Conservation (phyloP, 495 filamentous ascomycete species). For the Hypoxylon lenormandii region DNA sequence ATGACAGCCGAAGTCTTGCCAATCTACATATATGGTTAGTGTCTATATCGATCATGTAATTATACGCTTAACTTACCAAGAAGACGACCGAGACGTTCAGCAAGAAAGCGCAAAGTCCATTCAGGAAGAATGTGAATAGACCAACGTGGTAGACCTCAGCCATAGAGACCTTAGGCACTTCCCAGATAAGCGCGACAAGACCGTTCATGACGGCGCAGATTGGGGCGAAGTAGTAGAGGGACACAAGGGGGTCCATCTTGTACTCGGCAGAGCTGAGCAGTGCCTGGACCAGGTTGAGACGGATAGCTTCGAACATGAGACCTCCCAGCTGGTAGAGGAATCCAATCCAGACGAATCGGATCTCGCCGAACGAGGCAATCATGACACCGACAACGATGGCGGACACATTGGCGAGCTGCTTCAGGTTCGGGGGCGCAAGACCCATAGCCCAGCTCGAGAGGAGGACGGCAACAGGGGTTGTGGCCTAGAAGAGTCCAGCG, state of each 20-base stretch:
- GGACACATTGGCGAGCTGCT: slow-evolving; percentile 84
- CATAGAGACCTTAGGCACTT: slow-evolving; percentile 77
- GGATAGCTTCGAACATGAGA: slow-evolving; percentile 88
- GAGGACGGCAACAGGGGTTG: slow-evolving; percentile 88
- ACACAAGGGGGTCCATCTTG: slow-evolving; percentile 98
- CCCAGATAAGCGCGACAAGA: slow-evolving; percentile 79
- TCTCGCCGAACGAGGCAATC: slow-evolving; percentile 90
- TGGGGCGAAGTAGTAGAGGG: slow-evolving; percentile 95
- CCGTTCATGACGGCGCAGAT: slow-evolving; percentile 92
- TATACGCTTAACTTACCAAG: slow-evolving; percentile 71
- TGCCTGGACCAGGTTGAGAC: slow-evolving; percentile 90
- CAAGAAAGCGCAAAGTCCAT: slow-evolving; percentile 85
- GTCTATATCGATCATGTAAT: slow-evolving; percentile 5
- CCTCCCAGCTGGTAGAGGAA: slow-evolving; percentile 88
- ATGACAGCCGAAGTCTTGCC: slow-evolving; percentile 96
- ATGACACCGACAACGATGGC: slow-evolving; percentile 90
- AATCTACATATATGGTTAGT: slow-evolving; percentile 71
- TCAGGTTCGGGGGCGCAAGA: slow-evolving; percentile 79
- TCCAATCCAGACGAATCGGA: slow-evolving; percentile 87
- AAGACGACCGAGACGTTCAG: slow-evolving; percentile 95
- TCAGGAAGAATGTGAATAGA: slow-evolving; percentile 77
- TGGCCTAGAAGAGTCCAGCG: slow-evolving; percentile 68
- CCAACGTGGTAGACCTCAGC: slow-evolving; percentile 80
- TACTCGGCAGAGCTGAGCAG: slow-evolving; percentile 88
- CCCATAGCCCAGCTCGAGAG: slow-evolving; percentile 85